Evolutionary conservation across 1,284 basidiomycete genomes (phyloP).

Genomic region (Bondarzewia mesenterica): DNA sequence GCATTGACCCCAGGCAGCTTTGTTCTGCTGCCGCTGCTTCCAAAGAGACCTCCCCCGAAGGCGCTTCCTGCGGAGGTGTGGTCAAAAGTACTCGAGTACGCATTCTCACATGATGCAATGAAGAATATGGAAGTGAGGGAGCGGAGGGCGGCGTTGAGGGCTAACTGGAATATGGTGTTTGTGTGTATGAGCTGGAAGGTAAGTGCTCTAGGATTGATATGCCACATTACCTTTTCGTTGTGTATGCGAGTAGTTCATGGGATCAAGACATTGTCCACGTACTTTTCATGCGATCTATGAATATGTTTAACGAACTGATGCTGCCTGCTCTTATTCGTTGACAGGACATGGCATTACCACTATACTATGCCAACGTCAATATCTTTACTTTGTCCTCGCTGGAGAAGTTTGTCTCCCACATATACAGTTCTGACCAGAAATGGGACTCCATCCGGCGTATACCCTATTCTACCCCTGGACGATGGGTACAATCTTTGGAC

Average conservation of each 20-base stretch:
- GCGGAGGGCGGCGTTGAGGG: conserved; percentile 11
- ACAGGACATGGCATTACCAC: conserved; percentile 64
- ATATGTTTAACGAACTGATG: conserved; percentile 3
- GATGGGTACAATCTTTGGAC: conserved; percentile 73
- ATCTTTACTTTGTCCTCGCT: conserved; percentile 41
- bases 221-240: neutral
- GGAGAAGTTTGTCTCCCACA: conserved; percentile 44
- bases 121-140: conserved; percentile 9
- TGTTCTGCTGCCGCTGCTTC: conserved; percentile 61
- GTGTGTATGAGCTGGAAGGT: conserved; percentile 73
- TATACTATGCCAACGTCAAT: conserved; percentile 55
- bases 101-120: conserved; percentile 26
- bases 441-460: conserved; percentile 84
- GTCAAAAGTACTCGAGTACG: conserved; percentile 50
- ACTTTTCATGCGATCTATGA: neutral
- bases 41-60: conserved; percentile 37
- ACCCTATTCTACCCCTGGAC: conserved; percentile 74
- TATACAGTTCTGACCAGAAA: conserved; percentile 58
- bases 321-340: neutral
- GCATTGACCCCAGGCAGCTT: conserved; percentile 43
- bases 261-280: neutral
- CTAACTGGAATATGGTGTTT: conserved; percentile 31
- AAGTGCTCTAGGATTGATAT: conserved; percentile 6
- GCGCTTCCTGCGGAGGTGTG: conserved; percentile 67
- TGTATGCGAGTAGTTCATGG: too few species aligned